These are phyloP conservation scores for Penicillium sp. DNA, from an alignment of 2,329 filamentous ascomycete genomes.

Conservation along the genomic window DNA sequence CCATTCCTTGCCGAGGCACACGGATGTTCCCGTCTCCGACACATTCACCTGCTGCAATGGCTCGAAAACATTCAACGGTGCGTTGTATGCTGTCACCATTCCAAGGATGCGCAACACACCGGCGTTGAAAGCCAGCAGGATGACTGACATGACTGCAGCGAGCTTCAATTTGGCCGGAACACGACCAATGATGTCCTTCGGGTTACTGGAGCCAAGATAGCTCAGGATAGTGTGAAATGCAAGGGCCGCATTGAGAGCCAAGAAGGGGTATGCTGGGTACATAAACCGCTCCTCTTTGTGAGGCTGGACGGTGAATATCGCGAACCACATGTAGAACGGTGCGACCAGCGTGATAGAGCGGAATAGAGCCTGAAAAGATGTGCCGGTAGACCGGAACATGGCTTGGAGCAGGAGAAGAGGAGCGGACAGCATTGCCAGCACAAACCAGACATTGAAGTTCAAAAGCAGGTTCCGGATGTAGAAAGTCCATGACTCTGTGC, in stretches of 20 bases:
- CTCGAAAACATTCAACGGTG: constrained; percentile 63
- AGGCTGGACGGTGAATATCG: constrained; percentile 83
- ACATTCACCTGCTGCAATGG: constrained; percentile 47
- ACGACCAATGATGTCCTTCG: constrained; percentile 61
- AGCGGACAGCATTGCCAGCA: constrained; percentile 67
- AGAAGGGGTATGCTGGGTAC: constrained; percentile 90
- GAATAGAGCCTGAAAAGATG: constrained; percentile 64
- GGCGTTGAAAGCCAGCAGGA: constrained; percentile 61
- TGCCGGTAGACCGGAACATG: constrained; percentile 54
- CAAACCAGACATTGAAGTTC: constrained; percentile 95
- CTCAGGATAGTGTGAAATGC: constrained; percentile 74
- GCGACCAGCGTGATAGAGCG: constrained; percentile 71
- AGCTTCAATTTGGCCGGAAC: constrained; percentile 74
- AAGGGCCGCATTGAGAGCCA: constrained; percentile 82
- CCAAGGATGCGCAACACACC: constrained; percentile 69
- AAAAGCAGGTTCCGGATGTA: constrained; percentile 85
- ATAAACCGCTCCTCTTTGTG: constrained; percentile 99
- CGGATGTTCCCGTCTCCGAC: constrained; percentile 58
- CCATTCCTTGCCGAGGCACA: constrained; percentile 97
- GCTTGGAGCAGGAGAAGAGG: constrained; percentile 74
- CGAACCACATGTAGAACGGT: constrained; percentile 93
- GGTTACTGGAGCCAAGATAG: constrained; percentile 65
- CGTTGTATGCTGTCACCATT: constrained; percentile 73
- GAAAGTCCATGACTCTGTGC: constrained; percentile 94
- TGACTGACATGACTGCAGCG: constrained; percentile 52